These are phyloP conservation scores for Talaromyces proteolyticus DNA, from an alignment of 495 filamentous ascomycete genomes.

Conservation along the genomic window DNA sequence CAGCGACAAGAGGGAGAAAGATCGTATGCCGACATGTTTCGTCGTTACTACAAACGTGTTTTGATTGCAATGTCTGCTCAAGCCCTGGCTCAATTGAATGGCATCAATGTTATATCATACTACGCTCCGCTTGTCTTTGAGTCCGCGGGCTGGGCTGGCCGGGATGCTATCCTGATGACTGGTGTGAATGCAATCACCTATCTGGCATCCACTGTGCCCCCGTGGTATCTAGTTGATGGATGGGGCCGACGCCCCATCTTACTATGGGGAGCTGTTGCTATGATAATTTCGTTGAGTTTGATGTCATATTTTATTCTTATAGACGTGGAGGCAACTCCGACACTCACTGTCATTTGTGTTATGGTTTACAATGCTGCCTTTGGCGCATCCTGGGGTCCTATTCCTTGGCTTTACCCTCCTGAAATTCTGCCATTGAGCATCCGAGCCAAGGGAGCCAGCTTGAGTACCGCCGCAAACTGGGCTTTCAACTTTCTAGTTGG, in stretches of 20 bases:
- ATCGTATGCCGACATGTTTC: conserved; percentile 92
- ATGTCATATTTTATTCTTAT: conserved; percentile 97
- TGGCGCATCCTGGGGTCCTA: conserved; percentile 97
- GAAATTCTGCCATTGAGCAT: conserved; percentile 97
- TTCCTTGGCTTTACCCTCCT: conserved; percentile 96
- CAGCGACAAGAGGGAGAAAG: conserved; percentile 92
- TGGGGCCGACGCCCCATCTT: conserved; percentile 90
- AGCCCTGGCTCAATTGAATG: conserved; percentile 90
- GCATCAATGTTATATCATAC: conserved; percentile 99
- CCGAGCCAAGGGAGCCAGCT: conserved; percentile 91
- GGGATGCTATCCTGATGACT: conserved; percentile 91
- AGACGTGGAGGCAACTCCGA: conserved; percentile 68
- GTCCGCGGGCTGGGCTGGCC: conserved; percentile 87
- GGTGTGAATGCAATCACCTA: conserved; percentile 95
- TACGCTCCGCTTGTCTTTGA: conserved; percentile 97
- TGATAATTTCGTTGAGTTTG: conserved; percentile 82
- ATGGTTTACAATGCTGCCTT: conserved; percentile 99
- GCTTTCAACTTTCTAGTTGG: conserved; percentile 98
- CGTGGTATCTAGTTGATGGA: conserved; percentile 94
- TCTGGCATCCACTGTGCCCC: conserved; percentile 82
- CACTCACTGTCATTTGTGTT: conserved; percentile 84
- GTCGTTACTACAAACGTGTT: conserved; percentile 82
- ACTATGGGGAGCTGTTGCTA: conserved; percentile 83
- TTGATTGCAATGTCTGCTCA: conserved; percentile 99
- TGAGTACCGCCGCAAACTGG: conserved; percentile 97